Evolutionary conservation across 2,329 filamentous ascomycete species (phyloP).

Genomic region (Metarhizium humberi): DNA sequence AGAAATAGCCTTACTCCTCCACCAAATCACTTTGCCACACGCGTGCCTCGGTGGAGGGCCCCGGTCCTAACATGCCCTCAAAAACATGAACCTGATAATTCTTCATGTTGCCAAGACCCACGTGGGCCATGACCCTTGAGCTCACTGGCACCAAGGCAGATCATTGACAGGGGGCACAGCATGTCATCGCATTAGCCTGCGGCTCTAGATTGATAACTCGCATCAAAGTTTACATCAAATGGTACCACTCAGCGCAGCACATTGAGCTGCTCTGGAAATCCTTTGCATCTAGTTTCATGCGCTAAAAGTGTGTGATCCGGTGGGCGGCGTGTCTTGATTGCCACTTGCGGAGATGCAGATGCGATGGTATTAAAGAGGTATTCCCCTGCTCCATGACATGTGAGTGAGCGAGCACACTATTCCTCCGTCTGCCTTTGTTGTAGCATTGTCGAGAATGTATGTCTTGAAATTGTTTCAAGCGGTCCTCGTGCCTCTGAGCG

Average conservation of each 20-base stretch:
- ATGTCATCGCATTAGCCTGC: background rate
- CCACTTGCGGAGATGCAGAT: background rate
- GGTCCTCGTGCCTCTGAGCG: background rate
- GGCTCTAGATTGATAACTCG: too few species aligned
- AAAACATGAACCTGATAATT: background rate
- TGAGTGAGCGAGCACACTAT: background rate
- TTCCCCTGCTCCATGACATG: too few species aligned
- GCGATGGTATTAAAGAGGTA: too few species aligned
- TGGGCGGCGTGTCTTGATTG: too few species aligned
- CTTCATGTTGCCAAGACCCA: background rate
- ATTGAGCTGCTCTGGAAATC: too few species aligned
- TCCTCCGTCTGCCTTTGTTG: too few species aligned
- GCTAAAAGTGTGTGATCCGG: too few species aligned
- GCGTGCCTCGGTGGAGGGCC: background rate
- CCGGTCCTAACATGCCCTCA: background rate
- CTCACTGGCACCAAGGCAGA: background rate
- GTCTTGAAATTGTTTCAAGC: background rate
- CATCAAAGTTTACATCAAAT: too few species aligned
- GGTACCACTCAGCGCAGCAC: too few species aligned
- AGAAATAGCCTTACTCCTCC: background rate
- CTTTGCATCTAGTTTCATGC: too few species aligned
- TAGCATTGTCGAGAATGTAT: background rate
- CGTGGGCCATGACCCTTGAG: background rate
- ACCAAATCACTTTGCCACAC: background rate
- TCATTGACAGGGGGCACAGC: background rate